phyloP scores from a whole-genome alignment of 2,329 filamentous ascomycete species.

The Pyrenophora seminiperda region DNA sequence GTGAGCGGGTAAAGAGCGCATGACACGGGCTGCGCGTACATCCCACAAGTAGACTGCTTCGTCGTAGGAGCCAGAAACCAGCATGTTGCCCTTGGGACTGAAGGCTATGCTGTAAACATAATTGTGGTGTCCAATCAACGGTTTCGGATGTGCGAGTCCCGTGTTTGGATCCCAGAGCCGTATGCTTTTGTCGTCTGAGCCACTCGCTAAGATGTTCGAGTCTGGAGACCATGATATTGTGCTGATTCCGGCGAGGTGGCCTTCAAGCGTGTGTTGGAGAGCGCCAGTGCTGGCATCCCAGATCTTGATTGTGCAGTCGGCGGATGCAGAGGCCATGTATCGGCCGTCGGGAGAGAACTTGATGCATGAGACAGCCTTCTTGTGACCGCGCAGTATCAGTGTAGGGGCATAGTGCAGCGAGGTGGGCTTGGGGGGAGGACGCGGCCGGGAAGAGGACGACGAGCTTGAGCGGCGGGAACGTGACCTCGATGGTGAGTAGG shows the following conservation, averaged over 20 bases:
- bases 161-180: constrained; percentile 80
- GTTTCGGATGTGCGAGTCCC: constrained; percentile 63
- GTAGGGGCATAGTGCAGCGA: constrained; percentile 70
- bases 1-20: constrained; percentile 91
- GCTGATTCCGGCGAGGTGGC: constrained; percentile 89
- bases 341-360: constrained; percentile 89
- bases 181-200: constrained; percentile 95
- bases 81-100: constrained; percentile 96
- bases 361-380: constrained; percentile 78
- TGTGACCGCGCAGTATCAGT: constrained; percentile 77
- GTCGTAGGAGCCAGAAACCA: constrained; percentile 94
- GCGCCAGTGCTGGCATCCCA: constrained; percentile 81
- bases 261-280: constrained; percentile 86
- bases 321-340: constrained; percentile 85
- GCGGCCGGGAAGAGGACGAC: constrained; percentile 22
- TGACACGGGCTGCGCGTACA: constrained; percentile 81
- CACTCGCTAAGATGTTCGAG: constrained; percentile 82
- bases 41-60: constrained; percentile 98
- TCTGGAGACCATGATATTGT: constrained; percentile 95
- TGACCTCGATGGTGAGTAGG: constrained; percentile 27
- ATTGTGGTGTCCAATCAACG: constrained; percentile 87
- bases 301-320: constrained; percentile 88
- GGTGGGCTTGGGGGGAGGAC: constrained; percentile 56
- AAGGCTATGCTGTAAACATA: constrained; percentile 95
- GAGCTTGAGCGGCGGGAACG: constrained; percentile 22